These are phyloP conservation scores for Hymenoscyphus occultus DNA, from an alignment of 2,329 filamentous ascomycete species.

Conservation along the genomic window DNA sequence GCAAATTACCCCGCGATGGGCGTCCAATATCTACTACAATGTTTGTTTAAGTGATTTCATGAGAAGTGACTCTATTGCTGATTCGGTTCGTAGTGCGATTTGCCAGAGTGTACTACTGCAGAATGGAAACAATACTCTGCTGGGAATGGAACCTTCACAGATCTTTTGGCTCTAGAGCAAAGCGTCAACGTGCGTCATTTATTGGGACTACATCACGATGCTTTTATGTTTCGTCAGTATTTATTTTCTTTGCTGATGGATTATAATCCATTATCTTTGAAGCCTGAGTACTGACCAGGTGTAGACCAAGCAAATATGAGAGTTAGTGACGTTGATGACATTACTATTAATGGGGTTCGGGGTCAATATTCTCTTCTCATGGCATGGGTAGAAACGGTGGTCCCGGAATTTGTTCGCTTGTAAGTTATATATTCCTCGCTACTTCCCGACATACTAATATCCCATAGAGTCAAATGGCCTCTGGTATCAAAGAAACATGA, in stretches of 20 bases:
- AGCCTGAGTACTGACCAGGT: too few relatives aligned
- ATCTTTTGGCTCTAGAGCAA: constrained; percentile 49
- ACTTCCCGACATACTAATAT: neutral
- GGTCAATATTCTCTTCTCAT: constrained; percentile 22
- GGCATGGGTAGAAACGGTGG: constrained; percentile 25
- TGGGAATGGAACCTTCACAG: constrained; percentile 50
- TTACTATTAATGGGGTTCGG: constrained; percentile 10
- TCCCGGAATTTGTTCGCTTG: constrained; percentile 20
- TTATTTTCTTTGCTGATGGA: too few relatives aligned
- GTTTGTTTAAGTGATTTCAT: neutral
- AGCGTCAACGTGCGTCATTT: constrained; percentile 54
- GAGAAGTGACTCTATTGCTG: neutral
- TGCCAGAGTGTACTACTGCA: constrained; percentile 47
- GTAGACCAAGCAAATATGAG: constrained; percentile 51
- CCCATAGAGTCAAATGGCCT: constrained; percentile 44
- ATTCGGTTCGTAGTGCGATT: constrained; percentile 7
- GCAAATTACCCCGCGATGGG: constrained; percentile 56
- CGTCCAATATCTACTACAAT: constrained; percentile 16
- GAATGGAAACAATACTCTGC: constrained; percentile 56
- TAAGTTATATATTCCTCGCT: neutral
- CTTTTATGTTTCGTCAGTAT: constrained; percentile 52
- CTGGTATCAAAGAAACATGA: constrained; percentile 54
- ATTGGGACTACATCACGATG: constrained; percentile 44
- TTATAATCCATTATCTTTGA: constrained; percentile 42
- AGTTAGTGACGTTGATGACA: constrained; percentile 42